Conservation (phyloP, 2,329 filamentous ascomycete genomes). For the Albifimbria verrucaria region DNA sequence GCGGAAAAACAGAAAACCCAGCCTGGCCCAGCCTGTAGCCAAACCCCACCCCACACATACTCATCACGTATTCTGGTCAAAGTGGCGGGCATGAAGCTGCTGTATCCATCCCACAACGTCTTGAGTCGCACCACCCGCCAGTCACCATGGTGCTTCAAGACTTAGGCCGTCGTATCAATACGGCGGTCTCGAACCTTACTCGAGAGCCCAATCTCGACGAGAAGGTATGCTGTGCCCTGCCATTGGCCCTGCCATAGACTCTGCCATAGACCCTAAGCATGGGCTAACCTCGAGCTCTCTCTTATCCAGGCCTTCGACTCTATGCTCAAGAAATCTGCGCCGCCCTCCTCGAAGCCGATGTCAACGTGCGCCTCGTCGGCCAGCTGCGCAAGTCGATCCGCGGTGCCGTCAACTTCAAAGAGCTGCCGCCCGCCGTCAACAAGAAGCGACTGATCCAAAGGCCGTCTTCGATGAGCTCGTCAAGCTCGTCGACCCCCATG, state of each 20-base stretch:
- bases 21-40: too few species aligned
- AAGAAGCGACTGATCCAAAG: conserved; percentile 99
- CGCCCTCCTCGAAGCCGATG: conserved; percentile 92
- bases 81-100: not conserved
- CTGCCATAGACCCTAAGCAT: not conserved
- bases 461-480: conserved; percentile 97
- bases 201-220: conserved; percentile 92
- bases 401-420: conserved; percentile 87
- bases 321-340: conserved; percentile 98
- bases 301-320: conserved; percentile 76
- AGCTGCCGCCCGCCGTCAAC: conserved; percentile 86
- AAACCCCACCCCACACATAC: not conserved
- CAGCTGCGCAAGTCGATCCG: conserved; percentile 92
- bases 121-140: not conserved
- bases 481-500: conserved; percentile 90
- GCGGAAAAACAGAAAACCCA: too few species aligned
- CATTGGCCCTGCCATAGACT: not conserved
- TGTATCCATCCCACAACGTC: not conserved
- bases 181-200: conserved; percentile 90
- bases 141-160: conserved; percentile 92
- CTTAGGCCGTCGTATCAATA: conserved; percentile 96
- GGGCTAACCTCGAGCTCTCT: conserved; percentile 9
- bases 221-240: conserved; percentile 59
- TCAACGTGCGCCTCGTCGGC: conserved; percentile 91
- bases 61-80: not conserved